These are phyloP conservation scores for Artemisia tridentata DNA, from an alignment of 129 eudicot genomes.

Conservation along the genomic window DNA sequence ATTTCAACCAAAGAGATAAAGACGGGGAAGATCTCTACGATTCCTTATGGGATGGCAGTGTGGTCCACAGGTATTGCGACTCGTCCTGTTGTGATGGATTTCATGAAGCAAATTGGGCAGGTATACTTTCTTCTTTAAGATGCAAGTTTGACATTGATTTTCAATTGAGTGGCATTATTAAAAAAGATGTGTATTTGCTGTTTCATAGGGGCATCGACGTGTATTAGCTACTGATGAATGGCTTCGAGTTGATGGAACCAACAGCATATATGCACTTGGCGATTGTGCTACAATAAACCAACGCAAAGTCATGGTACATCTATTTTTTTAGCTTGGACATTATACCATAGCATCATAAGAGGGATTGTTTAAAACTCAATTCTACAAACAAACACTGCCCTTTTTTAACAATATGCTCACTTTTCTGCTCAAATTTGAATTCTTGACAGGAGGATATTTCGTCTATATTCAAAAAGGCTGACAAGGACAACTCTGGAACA, in stretches of 20 bases:
- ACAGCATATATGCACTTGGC: constrained; percentile 76
- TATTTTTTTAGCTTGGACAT: neutral
- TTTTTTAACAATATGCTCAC: too few relatives aligned
- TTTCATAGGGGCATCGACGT: constrained; percentile 63
- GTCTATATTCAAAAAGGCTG: constrained; percentile 74
- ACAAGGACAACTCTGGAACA: constrained; percentile 78
- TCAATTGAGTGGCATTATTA: constrained; percentile 4
- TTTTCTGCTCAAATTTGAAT: too few relatives aligned
- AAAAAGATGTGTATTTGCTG: neutral
- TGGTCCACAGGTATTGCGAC: constrained; percentile 99
- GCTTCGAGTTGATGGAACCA: constrained; percentile 75
- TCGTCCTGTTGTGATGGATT: constrained; percentile 83
- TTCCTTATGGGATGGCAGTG: constrained; percentile 86
- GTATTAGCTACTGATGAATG: constrained; percentile 94
- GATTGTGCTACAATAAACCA: constrained; percentile 94
- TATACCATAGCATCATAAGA: neutral
- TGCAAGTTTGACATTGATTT: neutral
- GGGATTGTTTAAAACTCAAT: neutral
- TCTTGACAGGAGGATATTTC: constrained; percentile 63
- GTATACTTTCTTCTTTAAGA: constrained; percentile 25
- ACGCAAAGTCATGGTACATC: constrained; percentile 77
- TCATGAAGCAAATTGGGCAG: constrained; percentile 92
- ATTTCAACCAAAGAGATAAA: constrained; percentile 73
- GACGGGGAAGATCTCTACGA: constrained; percentile 55
- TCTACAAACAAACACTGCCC: neutral